Evolutionary conservation across 108 stramenopile genomes (phyloP), one percentile per base, ranked within the genome.

Genomic region (Skeletonema grethae): DNA sequence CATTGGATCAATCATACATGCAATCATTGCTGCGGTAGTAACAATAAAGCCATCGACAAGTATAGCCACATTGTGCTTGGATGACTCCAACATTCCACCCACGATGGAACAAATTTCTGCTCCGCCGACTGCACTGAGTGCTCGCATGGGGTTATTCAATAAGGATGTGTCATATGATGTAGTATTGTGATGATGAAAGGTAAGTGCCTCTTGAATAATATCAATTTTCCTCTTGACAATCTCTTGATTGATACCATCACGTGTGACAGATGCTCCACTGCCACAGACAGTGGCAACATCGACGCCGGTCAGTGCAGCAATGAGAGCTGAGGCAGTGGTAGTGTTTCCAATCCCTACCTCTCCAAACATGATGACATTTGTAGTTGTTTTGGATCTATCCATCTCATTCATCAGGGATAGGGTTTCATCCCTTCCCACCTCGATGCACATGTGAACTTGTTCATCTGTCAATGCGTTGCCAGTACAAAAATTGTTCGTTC

Each of bases 331-430:
- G 11, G 88, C 82, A 9, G 86, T 74, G 1, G 94, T 95, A 10
- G 94, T 95, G 63, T 95, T 95, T 8, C 94, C 91, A 46, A 95
- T 95, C 6, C 94, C 94, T 16, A 95, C 84, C 71, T 95, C 94
- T 45, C 94, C 94, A 46, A 95, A 76, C 11, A 71, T 64, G 4
- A 95, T 43, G 30, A 85, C 65, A 36, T 65, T 45, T 25, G 70
- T 69, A 1, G 25, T 28, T 28, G 1, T 28, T 28, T 0, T 28
- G 25, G 25, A 28, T 18, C 29, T 20, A 9, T 25, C 28, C 12
- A 57, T 35, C 31, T 84, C 76, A 30, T 77, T 56, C 0, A 86
- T 75, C 41, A 70, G 24, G n/a, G n/a, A n/a, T n/a, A n/a, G n/a
- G n/a, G 85, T 63, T 38, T 76, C 76, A 0, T 73, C 61, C 24